Conservation (phyloP, 1,139 yeast genomes). For the Kodamaea sp. region DNA sequence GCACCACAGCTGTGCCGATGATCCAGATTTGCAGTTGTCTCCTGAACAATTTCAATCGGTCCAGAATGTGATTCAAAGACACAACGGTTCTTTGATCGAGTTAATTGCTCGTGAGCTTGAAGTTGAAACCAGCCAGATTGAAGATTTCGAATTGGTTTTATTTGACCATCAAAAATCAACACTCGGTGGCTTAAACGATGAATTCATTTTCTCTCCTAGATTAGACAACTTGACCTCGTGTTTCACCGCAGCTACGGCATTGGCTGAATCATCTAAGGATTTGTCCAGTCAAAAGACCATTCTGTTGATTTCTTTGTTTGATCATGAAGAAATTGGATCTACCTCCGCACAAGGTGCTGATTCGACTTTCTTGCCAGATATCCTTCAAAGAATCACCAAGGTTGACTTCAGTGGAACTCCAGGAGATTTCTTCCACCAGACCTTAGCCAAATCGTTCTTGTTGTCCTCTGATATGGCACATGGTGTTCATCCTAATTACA, state of each 20-base stretch:
- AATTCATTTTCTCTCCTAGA: constrained; percentile 91
- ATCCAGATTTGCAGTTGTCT: constrained; percentile 44
- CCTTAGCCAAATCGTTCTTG: constrained; percentile 81
- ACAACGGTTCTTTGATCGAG: constrained; percentile 67
- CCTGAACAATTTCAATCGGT: constrained; percentile 66
- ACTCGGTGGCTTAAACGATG: constrained; percentile 87
- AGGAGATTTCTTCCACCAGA: constrained; percentile 48
- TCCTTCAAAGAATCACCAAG: constrained; percentile 64
- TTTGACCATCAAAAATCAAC: constrained; percentile 83
- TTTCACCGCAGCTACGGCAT: constrained; percentile 72
- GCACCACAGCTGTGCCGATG: constrained; percentile 46
- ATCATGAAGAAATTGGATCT: constrained; percentile 95
- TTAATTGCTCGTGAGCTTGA: constrained; percentile 66
- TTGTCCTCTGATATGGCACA: constrained; percentile 96
- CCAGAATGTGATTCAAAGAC: constrained; percentile 68
- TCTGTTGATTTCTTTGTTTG: constrained; percentile 77
- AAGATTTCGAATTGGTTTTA: constrained; percentile 88
- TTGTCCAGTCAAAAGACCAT: constrained; percentile 55
- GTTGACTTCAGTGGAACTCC: constrained; percentile 25
- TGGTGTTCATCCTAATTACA: constrained; percentile 93
- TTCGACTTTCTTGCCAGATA: constrained; percentile 82
- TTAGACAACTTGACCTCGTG: constrained; percentile 89
- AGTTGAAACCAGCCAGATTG: constrained; percentile 55
- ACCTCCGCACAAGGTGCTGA: constrained; percentile 96
- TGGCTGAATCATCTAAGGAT: constrained; percentile 53